These are phyloP conservation scores for Setomelanomma holmii DNA, from an alignment of 2,329 filamentous ascomycete genomes.

Conservation along the genomic window DNA sequence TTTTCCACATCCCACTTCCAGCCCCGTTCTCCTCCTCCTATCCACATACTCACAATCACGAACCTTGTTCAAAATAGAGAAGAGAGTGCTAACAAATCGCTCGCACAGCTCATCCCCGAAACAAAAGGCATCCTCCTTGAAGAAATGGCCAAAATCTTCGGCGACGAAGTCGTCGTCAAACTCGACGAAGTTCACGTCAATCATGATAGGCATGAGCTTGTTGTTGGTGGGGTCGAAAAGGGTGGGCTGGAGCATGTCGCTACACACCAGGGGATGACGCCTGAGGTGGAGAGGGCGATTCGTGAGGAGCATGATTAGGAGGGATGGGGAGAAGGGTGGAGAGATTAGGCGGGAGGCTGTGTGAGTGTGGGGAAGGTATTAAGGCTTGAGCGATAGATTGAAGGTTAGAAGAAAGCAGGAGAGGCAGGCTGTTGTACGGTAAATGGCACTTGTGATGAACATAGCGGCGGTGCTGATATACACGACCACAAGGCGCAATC, in stretches of 20 bases:
- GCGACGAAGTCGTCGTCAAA: conserved; percentile 30
- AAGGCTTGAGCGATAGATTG: too few relatives aligned
- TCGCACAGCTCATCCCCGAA: conserved; percentile 27
- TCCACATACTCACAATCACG: too few relatives aligned
- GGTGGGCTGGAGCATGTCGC: conserved; percentile 20
- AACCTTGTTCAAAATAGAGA: background rate
- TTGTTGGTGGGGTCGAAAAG: conserved; percentile 14
- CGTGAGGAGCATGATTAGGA: too few relatives aligned
- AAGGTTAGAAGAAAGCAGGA: too few relatives aligned
- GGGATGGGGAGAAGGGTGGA: too few relatives aligned
- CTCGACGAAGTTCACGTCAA: conserved; percentile 25
- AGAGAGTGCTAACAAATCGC: background rate
- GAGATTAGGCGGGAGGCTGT: too few relatives aligned
- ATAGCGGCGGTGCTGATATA: too few relatives aligned
- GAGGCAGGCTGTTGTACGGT: too few relatives aligned
- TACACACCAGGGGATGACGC: conserved; percentile 19
- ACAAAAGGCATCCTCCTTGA: conserved; percentile 43
- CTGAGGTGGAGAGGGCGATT: conserved; percentile 15
- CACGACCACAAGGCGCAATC: too few relatives aligned
- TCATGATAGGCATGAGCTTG: conserved; percentile 30
- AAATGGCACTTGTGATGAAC: too few relatives aligned
- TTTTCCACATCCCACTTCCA: background rate
- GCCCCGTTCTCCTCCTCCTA: too few relatives aligned
- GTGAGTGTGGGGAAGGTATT: too few relatives aligned
- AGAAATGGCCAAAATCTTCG: conserved; percentile 40